These are phyloP conservation scores for Trametes punicea DNA, from an alignment of 768 basidiomycete species.

Conservation along the genomic window DNA sequence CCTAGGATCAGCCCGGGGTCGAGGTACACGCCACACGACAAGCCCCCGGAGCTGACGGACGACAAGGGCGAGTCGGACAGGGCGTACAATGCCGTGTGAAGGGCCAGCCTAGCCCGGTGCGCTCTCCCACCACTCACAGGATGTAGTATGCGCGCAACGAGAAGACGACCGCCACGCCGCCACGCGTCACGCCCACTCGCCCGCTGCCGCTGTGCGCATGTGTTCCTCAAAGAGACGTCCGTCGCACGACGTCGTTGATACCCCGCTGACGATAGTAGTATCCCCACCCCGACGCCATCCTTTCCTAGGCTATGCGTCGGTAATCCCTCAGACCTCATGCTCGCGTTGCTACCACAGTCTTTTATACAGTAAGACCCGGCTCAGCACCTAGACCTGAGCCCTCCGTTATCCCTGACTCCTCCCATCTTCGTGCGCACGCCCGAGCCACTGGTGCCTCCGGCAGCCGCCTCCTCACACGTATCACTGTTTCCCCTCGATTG, in stretches of 20 bases:
- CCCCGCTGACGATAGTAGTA: constrained; percentile 7
- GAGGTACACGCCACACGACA: constrained; percentile 2
- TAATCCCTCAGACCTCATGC: not conserved
- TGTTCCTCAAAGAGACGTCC: no score
- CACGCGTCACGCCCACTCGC: not conserved
- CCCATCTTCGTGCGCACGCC: no score
- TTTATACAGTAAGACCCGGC: no score
- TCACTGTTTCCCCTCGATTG: no score
- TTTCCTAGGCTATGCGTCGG: not conserved
- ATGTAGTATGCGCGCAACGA: not conserved
- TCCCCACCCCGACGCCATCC: not conserved
- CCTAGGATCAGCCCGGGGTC: constrained; percentile 5
- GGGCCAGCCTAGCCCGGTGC: not conserved
- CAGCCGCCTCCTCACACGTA: no score
- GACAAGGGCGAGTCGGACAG: not conserved
- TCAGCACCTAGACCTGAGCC: no score
- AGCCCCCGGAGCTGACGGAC: constrained; percentile 7
- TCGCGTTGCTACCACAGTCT: not conserved
- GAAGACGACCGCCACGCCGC: not conserved
- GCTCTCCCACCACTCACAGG: no score
- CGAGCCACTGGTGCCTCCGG: no score
- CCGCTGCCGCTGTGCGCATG: not conserved
- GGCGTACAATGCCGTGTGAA: constrained; percentile 9
- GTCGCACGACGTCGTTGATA: not conserved
- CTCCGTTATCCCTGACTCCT: no score